Evolutionary conservation across 106 monocot genomes (phyloP), one percentile per base, ranked within the genome.

Genomic region (Cymbidium sinense): DNA sequence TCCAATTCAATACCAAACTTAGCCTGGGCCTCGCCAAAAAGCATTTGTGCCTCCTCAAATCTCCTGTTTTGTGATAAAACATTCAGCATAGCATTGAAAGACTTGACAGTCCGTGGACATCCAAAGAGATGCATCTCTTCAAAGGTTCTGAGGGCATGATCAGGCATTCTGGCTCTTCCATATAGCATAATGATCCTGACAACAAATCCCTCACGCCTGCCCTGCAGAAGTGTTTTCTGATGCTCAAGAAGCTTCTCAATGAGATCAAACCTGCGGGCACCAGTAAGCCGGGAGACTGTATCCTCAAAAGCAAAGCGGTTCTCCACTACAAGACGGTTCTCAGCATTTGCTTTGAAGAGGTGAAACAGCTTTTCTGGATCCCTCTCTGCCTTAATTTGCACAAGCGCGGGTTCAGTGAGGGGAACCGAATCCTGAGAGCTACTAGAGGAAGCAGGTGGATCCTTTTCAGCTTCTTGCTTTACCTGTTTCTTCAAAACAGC

Each of bases 231-330:
- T 25, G 80, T 33, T 70, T 84, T 98, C 77, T 98, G 94, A 51
- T 92, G 88, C 79, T 98, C 98, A 9, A 98, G 88, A 51, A 98
- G 87, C 13, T 87, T 58, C 82, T 94, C 90, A 10, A 98, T 74
- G 36, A 98, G 90, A 82, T 94, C 98, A 44, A 82, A 77, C 34
- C 94, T 83, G 30, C 81, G 77, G 13, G 98, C 88, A 7, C 94
- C 92, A 1, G 88, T 82, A 21, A 98, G 83, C 44, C 98, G 89
- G 9, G 88, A 85, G 6, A 98, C 84, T 0, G 86, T 82, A 54
- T 92, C 91, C 76, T 94, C 92, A 64, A 98, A 98, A 21, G 78
- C 89, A 50, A 94, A 91, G 17, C 94, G 85, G 55, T 94, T 98
- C 82, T 98, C 94, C 7, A 98, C 82, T 13, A 98, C 85, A 33